These are phyloP conservation scores for Annona cherimola DNA, from an alignment of 164 flowering plant species.

Conservation along the genomic window DNA sequence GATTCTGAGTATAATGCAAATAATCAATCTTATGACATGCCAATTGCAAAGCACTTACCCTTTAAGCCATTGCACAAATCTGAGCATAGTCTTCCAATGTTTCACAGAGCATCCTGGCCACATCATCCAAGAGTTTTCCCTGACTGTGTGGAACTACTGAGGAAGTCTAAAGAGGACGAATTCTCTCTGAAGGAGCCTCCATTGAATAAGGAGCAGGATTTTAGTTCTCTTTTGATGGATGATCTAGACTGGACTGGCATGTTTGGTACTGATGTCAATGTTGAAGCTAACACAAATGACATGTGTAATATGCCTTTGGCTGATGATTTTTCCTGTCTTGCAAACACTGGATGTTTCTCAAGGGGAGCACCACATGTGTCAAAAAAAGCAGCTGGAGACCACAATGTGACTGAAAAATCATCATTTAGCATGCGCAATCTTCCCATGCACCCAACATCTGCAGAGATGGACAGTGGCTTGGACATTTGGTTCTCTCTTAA, in stretches of 20 bases:
- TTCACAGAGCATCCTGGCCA: conserved; percentile 18
- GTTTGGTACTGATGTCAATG: conserved; percentile 23
- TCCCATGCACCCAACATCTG: conserved; percentile 32
- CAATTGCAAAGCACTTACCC: conserved; percentile 24
- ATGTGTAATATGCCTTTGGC: conserved; percentile 19
- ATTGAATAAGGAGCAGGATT: conserved; percentile 21
- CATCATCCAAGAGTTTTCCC: conserved; percentile 18
- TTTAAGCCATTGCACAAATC: conserved; percentile 20
- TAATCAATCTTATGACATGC: conserved; percentile 23
- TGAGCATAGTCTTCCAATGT: conserved; percentile 16
- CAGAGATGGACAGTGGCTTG: conserved; percentile 31
- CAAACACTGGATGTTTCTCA: conserved; percentile 16
- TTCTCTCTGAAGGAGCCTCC: conserved; percentile 18
- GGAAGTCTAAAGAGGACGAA: conserved; percentile 14
- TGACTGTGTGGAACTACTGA: conserved; percentile 15
- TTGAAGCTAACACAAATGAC: conserved; percentile 53
- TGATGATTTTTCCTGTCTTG: conserved; percentile 23
- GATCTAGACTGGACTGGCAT: conserved; percentile 19
- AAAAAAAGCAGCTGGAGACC: conserved; percentile 22
- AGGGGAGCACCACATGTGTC: conserved; percentile 20
- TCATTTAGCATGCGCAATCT: conserved; percentile 29
- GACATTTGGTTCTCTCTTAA: conserved; percentile 26
- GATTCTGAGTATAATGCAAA: conserved; percentile 24
- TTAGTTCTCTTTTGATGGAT: conserved; percentile 13
- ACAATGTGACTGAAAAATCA: conserved; percentile 24